phyloP scores from a whole-genome alignment of 176 grass and related monocot species.

The Raddia guianensis region DNA sequence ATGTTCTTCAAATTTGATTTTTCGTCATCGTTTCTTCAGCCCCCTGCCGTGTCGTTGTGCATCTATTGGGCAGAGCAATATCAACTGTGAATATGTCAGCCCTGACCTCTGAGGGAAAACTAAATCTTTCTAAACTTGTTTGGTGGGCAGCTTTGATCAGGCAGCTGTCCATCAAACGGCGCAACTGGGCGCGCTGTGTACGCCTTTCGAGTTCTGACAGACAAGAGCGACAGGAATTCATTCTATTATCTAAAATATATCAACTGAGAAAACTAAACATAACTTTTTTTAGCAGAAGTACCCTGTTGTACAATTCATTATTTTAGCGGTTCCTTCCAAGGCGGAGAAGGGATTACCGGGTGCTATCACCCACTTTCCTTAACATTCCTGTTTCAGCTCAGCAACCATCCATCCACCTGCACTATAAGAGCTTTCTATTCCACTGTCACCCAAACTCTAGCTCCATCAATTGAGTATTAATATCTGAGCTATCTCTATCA shows the following conservation, averaged over 20 bases:
- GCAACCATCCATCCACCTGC: conserved; percentile 15
- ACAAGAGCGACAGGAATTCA: too few relatives aligned
- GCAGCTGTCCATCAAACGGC: neutral
- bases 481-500: neutral
- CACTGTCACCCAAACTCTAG: neutral
- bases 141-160: neutral
- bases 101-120: conserved; percentile 38
- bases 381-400: conserved; percentile 4
- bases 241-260: neutral
- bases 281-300: neutral
- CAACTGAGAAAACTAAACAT: neutral
- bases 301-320: neutral
- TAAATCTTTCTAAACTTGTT: conserved; percentile 46
- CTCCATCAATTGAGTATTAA: neutral
- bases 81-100: conserved; percentile 50
- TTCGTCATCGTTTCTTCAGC: neutral
- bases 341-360: neutral
- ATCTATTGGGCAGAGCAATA: neutral
- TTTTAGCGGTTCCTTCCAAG: neutral
- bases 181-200: too few relatives aligned
- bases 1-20: neutral
- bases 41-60: neutral
- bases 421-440: conserved; percentile 7
- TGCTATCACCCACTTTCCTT: neutral
- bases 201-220: too few relatives aligned